phyloP scores from a whole-genome alignment of 2,329 filamentous ascomycete species.

The Colletotrichum sp. region DNA sequence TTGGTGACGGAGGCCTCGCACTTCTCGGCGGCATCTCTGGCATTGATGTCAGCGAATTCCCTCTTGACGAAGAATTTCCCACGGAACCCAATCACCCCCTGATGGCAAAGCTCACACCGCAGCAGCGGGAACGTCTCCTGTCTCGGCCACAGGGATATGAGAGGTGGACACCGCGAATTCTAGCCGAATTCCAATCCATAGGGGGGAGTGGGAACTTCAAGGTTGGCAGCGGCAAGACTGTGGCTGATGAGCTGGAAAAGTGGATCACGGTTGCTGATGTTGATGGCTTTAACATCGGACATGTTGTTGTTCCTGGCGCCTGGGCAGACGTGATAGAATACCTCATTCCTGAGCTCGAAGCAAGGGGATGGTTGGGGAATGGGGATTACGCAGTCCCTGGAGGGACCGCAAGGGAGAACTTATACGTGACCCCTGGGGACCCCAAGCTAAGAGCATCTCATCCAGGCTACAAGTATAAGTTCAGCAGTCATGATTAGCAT shows the following conservation, averaged over 20 bases:
- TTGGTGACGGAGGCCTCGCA: constrained; percentile 25
- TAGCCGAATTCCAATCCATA: constrained; percentile 1
- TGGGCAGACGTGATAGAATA: constrained; percentile 4
- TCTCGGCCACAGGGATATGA: constrained; percentile 1
- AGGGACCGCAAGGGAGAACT: not conserved
- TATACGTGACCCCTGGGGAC: not conserved
- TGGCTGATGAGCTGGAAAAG: constrained; percentile 4
- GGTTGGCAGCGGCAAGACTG: not conserved
- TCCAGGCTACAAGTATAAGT: not conserved
- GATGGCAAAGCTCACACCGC: not conserved
- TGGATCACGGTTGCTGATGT: not conserved
- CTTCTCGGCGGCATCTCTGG: constrained; percentile 29
- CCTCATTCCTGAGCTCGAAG: not conserved
- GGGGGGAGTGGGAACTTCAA: not conserved
- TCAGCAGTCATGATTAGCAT: not conserved
- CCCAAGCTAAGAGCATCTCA: not conserved
- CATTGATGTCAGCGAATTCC: constrained; percentile 26
- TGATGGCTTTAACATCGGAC: constrained; percentile 21
- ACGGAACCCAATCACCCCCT: constrained; percentile 2
- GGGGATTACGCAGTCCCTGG: not conserved
- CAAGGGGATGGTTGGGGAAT: not conserved
- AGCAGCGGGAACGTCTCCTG: not conserved
- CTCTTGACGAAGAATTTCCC: constrained; percentile 25
- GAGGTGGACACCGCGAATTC: constrained; percentile 14
- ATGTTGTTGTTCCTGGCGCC: constrained; percentile 20